Evolutionary conservation across 352 stramenopile species (phyloP), one percentile per base, ranked within the genome.

Genomic region (Phytophthora sp.): DNA sequence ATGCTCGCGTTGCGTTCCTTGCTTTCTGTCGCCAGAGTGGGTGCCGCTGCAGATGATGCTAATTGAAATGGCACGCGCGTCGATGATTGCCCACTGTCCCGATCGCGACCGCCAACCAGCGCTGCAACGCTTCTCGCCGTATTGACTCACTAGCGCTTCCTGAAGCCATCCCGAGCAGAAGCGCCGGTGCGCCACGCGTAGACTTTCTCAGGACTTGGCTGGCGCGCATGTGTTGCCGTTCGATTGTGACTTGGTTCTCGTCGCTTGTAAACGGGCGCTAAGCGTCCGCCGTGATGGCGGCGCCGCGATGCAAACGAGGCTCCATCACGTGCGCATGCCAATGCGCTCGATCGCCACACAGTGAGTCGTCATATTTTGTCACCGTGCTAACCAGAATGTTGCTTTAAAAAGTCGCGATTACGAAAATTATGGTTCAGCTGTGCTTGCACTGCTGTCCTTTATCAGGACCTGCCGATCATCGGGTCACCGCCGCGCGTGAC

Each of bases 391-490:
- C 63, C 57, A 63, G 38, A 62, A 63, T 45, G 44, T 62, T 47
- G 11, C 27, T 44, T 63, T 71, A 39, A 55, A 59, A 60, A 53
- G 53, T 63, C 64, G 64, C 58, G 64, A 72, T 58, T 72, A 66
- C 51, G 53, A 66, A 68, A 63, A 69, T 54, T 33, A 33, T 18
- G 1, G 33, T 26, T 6, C 6, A 24, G 39, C 20, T 4, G 39
- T 33, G 9, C 20, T 44, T 27, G 38, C 18, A 31, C 20, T 33
- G 49, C 30, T 53, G 49, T n/a, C 24, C 26, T 41, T 47, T 54
- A 62, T 65, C 26, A n/a, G n/a, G n/a, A n/a, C n/a, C n/a, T n/a
- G n/a, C n/a, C n/a, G n/a, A n/a, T n/a, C n/a, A n/a, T n/a, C n/a
- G 57, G 46, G 23, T 18, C 29, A 31, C 7, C 8, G 23, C 26